Evolutionary conservation across 208 protist genomes (phyloP).

Genomic region (Tritrichomonas musculus): DNA sequence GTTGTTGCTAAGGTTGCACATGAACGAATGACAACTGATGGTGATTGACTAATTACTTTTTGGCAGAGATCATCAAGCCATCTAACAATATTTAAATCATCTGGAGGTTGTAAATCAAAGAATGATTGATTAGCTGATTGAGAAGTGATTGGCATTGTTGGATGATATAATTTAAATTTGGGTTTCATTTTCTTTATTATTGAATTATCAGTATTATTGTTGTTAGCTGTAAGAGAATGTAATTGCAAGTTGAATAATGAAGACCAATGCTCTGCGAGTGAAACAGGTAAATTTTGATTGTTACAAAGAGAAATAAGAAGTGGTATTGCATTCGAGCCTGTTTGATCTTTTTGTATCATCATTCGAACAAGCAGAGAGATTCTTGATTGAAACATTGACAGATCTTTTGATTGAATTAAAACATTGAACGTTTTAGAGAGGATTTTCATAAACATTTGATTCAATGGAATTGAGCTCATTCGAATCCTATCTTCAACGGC

Average conservation of each 20-base stretch:
- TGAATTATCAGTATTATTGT: neutral
- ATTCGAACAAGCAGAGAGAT: neutral
- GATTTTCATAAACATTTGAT: neutral
- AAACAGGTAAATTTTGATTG: too few relatives aligned
- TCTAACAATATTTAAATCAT: neutral
- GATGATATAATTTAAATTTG: too few relatives aligned
- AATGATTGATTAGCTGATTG: neutral
- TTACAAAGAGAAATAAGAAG: too few relatives aligned
- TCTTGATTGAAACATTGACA: neutral
- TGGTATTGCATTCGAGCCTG: too few relatives aligned
- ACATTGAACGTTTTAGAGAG: neutral
- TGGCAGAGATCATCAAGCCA: conserved; percentile 23
- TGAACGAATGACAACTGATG: neutral
- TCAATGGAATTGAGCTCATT: neutral
- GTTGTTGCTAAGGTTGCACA: neutral
- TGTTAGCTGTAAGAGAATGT: neutral
- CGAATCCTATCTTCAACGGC: neutral
- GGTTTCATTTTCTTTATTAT: neutral
- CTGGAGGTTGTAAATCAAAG: neutral
- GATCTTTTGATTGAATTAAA: neutral
- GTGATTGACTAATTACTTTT: neutral
- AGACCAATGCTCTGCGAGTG: neutral
- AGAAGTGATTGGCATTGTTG: neutral
- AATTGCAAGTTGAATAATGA: neutral
- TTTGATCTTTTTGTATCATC: neutral